Conservation (phyloP, 192 early-diverging fungal genomes). For the Spizellomyces sp. region DNA sequence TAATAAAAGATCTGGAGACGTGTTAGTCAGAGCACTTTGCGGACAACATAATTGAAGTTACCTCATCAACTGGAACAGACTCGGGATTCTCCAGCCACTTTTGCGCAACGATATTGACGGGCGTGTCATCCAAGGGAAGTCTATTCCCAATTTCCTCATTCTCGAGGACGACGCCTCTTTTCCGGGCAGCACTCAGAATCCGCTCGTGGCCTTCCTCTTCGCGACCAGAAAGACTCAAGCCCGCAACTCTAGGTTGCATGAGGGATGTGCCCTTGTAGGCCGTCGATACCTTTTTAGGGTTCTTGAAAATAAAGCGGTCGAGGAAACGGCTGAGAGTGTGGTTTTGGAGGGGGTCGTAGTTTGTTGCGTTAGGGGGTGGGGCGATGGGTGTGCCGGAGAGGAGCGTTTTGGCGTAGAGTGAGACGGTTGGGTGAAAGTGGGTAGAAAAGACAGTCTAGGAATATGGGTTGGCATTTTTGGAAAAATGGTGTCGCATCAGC, state of each 20-base stretch:
- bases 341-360: conserved; percentile 78
- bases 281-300: conserved; percentile 74
- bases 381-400: conserved; percentile 69
- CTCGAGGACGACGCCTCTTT: conserved; percentile 64
- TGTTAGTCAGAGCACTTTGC: conserved; percentile 16
- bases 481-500: not conserved
- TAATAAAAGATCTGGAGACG: conserved; percentile 67
- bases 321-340: conserved; percentile 92
- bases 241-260: conserved; percentile 54
- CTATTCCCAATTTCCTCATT: conserved; percentile 57
- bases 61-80: conserved; percentile 72
- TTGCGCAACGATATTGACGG: conserved; percentile 68
- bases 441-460: conserved; percentile 61
- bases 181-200: conserved; percentile 56
- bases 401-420: conserved; percentile 77
- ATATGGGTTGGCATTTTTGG: not conserved
- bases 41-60: conserved; percentile 22
- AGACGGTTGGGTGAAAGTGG: conserved; percentile 93
- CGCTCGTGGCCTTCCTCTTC: conserved; percentile 36
- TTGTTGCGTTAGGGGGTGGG: conserved; percentile 62
- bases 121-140: conserved; percentile 51
- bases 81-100: conserved; percentile 47
- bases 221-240: conserved; percentile 14
- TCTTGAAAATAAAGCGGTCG: conserved; percentile 93
- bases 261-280: conserved; percentile 63